Evolutionary conservation across 345 rosid genomes (phyloP), one percentile per base, ranked within the genome.

Genomic region (Lumnitzera littorea): DNA sequence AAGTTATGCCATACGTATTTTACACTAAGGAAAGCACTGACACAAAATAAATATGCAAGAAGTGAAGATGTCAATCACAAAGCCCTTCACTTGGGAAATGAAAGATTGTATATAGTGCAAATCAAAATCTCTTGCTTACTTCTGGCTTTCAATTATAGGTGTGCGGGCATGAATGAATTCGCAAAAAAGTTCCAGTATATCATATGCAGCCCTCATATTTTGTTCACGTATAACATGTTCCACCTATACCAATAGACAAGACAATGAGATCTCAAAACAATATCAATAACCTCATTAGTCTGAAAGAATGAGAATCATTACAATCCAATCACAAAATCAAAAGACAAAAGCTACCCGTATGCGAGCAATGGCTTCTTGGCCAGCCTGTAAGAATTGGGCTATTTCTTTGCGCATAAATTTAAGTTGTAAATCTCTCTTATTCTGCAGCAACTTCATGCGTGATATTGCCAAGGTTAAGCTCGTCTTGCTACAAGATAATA

Each of bases 291-390:
- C 15, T 24, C 50, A 62, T 13, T 11, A 17, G 36, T 50, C 25
- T 15, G 7, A 16, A 15, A 25, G 15, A 12, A 13, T 31, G 48
- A 41, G 43, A 51, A 51, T 51, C 20, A 15, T 51, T 1, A 1
- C 11, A 9, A 36, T 36, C 43, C 1, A 36, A 36, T 36, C 43
- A 4, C 43, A 6, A 36, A 36, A 36, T 36, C 9, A 36, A 9
- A 4, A 36, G 43, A 36, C 10, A 36, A 36, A 9, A 6, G 10
- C 2, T 69, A 87, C 98, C 80, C 99, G 74, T 48, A 94, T 94
- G 58, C 97, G 83, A 77, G 99, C 97, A 1, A 94, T 94, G 12
- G 97, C 70, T 78, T 94, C 97, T 71, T 89, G 96, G 58, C 97
- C 95, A 61, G 94, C 90, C 78, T 82, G 96, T 70, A 94, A 71